Conservation (phyloP, 2,329 filamentous ascomycete species). For the Fusarium sp. region DNA sequence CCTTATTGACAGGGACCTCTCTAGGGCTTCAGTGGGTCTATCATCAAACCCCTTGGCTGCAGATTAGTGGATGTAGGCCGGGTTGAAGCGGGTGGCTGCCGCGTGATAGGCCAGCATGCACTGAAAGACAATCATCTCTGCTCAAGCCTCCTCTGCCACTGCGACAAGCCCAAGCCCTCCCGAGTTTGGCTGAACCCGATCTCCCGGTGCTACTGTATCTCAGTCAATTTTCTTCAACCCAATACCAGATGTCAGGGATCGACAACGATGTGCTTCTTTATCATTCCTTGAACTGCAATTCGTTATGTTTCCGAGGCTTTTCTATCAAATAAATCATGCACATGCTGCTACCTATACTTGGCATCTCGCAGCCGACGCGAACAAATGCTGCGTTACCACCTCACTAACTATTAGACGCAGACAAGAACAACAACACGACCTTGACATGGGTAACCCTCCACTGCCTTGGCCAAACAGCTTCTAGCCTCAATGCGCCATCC, state of each 20-base stretch:
- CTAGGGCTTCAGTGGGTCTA: slow-evolving; percentile 30
- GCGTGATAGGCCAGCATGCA: slow-evolving; percentile 21
- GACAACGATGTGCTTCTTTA: slow-evolving; percentile 20
- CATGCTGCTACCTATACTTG: background rate
- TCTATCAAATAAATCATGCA: background rate
- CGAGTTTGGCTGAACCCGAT: slow-evolving; percentile 37
- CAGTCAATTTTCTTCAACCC: slow-evolving; percentile 27
- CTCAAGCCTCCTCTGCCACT: slow-evolving; percentile 6
- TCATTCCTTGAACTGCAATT: slow-evolving; percentile 6
- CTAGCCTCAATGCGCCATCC: slow-evolving; percentile 30
- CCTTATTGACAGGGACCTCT: slow-evolving; percentile 27
- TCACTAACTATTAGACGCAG: background rate
- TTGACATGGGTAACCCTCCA: slow-evolving; percentile 41
- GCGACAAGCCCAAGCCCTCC: slow-evolving; percentile 6
- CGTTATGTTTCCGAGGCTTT: background rate
- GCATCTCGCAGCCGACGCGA: background rate
- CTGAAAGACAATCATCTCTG: slow-evolving; percentile 18
- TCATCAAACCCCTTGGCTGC: slow-evolving; percentile 17
- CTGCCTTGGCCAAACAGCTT: slow-evolving; percentile 30
- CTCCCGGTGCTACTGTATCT: slow-evolving; percentile 39
- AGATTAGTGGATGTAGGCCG: slow-evolving; percentile 16
- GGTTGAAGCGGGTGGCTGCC: slow-evolving; percentile 11
- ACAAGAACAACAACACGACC: slow-evolving; percentile 30
- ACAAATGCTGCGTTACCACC: slow-evolving; percentile 12
- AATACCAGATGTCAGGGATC: slow-evolving; percentile 19